Evolutionary conservation across 139 green algal species (phyloP), one percentile per base, ranked within the genome.

Genomic region (Tetratostichococcus sp.): DNA sequence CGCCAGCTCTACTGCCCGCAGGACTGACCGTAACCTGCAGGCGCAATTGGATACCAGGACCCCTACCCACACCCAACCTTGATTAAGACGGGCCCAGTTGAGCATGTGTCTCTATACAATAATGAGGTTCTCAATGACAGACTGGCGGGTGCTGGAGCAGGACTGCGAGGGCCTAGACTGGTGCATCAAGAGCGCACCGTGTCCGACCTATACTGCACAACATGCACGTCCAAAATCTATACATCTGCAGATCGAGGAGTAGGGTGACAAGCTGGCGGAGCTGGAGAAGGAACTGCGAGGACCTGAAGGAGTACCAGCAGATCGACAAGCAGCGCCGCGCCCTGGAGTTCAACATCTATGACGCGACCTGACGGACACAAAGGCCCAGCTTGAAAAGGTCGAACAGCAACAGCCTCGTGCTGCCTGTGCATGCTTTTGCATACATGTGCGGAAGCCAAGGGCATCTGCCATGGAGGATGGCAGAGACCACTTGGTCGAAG

Each of bases 81-180:
- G n/a, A n/a, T n/a, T n/a, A n/a, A n/a, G n/a, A n/a, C n/a, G n/a
- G n/a, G n/a, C n/a, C n/a, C n/a, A n/a, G n/a, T n/a, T n/a, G n/a
- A n/a, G n/a, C n/a, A n/a, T n/a, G n/a, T n/a, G n/a, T n/a, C n/a
- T 6, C 39, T 50, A 11, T 11, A n/a, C n/a, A n/a, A 50, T 58
- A 77, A 89, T 19, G 39, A 71, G 11, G 75, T 83, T 71, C 91
- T 97, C 71, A 83, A 94, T 35, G 77, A 82, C 35, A 86, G 86
- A 77, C 85, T 97, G 78, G 33, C 43, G 17, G 85, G n/a, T 93
- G 80, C 83, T 97, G 75, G 86, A 95, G 50, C 77, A 75, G 31
- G 93, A 97, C 75, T 77, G 86, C 0, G 87, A 90, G 17, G 96
- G 99, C 88, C 92, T 99, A n/a, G n/a, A n/a, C n/a, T n/a, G n/a